phyloP scores from a whole-genome alignment of 768 basidiomycete genomes.

The Russula compacta region DNA sequence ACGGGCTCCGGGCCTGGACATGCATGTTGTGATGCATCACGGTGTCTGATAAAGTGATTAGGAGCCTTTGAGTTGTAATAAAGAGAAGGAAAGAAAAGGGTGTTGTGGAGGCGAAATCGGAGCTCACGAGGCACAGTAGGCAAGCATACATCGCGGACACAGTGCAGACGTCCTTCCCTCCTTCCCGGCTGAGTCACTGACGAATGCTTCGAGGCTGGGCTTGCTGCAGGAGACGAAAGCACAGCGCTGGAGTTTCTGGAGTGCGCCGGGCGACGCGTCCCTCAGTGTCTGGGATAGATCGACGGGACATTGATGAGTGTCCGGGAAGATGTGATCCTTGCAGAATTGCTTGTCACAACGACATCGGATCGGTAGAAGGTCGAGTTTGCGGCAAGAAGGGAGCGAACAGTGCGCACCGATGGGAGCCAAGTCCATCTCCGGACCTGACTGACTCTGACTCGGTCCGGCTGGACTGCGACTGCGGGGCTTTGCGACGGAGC shows the following conservation, averaged over 20 bases:
- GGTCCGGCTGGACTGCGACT: not conserved
- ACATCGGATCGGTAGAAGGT: constrained; percentile 74
- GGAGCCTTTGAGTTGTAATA: not conserved
- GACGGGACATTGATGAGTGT: constrained; percentile 48
- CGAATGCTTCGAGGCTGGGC: constrained; percentile 39
- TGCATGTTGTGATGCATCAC: constrained; percentile 52
- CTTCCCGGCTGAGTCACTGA: constrained; percentile 25
- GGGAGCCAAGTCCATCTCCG: constrained; percentile 35
- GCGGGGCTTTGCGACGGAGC: not conserved
- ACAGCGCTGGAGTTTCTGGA: constrained; percentile 40
- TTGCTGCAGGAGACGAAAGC: constrained; percentile 43
- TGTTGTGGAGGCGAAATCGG: not conserved
- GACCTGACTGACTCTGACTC: not conserved
- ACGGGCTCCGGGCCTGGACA: constrained; percentile 32
- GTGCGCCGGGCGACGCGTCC: not conserved
- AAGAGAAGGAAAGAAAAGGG: not conserved
- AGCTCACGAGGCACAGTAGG: constrained; percentile 57
- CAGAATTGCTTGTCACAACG: constrained; percentile 54
- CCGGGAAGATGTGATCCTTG: constrained; percentile 48
- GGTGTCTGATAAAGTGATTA: constrained; percentile 41
- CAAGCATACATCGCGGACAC: constrained; percentile 44
- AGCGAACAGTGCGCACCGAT: constrained; percentile 63
- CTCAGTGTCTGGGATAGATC: constrained; percentile 2
- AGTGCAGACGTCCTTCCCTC: constrained; percentile 27
- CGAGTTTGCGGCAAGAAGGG: constrained; percentile 48